phyloP scores from a whole-genome alignment of 179 eudicot species.

The Silene vulgaris region DNA sequence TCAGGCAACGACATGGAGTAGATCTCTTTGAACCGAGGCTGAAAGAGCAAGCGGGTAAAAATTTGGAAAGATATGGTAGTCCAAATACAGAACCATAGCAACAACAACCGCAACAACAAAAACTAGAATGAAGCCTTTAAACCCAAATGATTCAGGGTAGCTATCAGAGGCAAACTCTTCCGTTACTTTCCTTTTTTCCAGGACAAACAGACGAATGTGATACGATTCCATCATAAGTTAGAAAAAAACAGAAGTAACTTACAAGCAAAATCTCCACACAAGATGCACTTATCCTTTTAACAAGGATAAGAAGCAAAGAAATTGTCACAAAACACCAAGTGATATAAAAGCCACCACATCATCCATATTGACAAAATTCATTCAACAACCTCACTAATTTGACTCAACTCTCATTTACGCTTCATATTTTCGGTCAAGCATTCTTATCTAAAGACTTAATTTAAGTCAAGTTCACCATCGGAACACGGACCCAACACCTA shows the following conservation, averaged over 20 bases:
- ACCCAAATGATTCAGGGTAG: too few species aligned
- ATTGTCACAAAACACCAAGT: conserved; percentile 8
- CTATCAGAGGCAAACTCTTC: not conserved
- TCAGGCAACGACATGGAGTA: not conserved
- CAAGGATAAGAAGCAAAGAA: conserved; percentile 21
- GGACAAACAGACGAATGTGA: conserved; percentile 18
- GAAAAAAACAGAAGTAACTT: conserved; percentile 24
- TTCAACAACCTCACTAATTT: conserved; percentile 17
- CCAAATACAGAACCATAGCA: not conserved
- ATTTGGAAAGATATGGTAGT: not conserved
- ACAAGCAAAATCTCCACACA: conserved; percentile 23
- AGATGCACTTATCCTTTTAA: conserved; percentile 18
- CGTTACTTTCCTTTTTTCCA: not conserved
- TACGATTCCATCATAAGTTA: conserved; percentile 16
- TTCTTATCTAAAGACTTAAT: conserved; percentile 14
- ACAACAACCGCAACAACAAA: too few species aligned
- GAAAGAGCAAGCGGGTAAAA: too few species aligned
- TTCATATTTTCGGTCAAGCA: conserved; percentile 2
- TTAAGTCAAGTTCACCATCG: conserved; percentile 6
- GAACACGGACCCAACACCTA: conserved; percentile 13
- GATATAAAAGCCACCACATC: conserved; percentile 16
- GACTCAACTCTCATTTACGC: conserved; percentile 12
- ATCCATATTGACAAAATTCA: conserved; percentile 10
- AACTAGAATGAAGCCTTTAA: too few species aligned
- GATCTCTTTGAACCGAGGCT: not conserved